These are phyloP conservation scores for Sequoia sempervirens DNA, from an alignment of 75 land plant species.

Conservation along the genomic window DNA sequence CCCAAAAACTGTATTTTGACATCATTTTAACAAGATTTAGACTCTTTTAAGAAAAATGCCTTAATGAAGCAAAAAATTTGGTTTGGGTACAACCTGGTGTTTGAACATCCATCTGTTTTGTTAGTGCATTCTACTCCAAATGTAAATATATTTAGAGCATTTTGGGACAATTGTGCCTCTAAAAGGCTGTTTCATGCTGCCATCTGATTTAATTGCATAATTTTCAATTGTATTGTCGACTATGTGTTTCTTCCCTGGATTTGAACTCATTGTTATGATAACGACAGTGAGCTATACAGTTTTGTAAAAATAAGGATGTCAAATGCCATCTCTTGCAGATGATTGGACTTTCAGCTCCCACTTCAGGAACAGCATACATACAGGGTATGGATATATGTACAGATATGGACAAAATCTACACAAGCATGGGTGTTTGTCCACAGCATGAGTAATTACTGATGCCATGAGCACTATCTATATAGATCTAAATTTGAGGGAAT, in stretches of 20 bases:
- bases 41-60: too few species aligned
- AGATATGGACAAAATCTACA: conserved; percentile 73
- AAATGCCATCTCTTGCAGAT: conserved; percentile 44
- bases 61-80: too few species aligned
- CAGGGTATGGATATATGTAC: conserved; percentile 67
- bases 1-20: too few species aligned
- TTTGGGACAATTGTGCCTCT: neutral
- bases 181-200: neutral
- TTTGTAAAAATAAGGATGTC: neutral
- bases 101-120: too few species aligned
- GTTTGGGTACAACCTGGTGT: too few species aligned
- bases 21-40: too few species aligned
- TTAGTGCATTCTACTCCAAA: too few species aligned
- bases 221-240: neutral
- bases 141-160: neutral
- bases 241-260: neutral
- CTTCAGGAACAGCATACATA: conserved; percentile 74
- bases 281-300: neutral
- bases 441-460: conserved; percentile 82
- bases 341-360: conserved; percentile 85
- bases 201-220: neutral
- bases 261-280: neutral
- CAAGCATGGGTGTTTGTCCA: conserved; percentile 98
- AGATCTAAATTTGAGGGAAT: neutral
- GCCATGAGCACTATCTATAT: neutral